A percentile compares a stretch with the other conserved stretches of the same genome.
Evolutionary conservation across 495 filamentous ascomycete species (phyloP).

Genomic region (Sphaerosporella brunnea): DNA sequence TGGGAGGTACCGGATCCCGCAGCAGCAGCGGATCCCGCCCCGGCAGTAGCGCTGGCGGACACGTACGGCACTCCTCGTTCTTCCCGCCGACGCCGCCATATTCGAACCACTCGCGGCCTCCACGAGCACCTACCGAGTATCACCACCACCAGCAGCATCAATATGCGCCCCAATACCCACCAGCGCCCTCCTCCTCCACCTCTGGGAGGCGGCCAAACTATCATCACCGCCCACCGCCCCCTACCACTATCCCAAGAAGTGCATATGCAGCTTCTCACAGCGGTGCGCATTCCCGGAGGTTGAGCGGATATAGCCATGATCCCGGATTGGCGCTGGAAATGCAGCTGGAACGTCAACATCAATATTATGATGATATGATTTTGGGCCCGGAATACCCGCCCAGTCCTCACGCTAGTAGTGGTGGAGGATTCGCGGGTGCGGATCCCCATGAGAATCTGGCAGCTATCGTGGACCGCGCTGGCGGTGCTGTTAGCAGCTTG

Average conservation of each 20-base stretch:
- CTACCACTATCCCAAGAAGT: no score
- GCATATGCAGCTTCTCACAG: no score
- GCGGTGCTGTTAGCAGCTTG: conserved; percentile 19
- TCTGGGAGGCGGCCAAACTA: background rate
- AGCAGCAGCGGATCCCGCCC: background rate
- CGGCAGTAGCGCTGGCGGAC: background rate
- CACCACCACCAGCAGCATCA: background rate
- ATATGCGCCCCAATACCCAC: background rate
- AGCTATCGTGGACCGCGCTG: conserved; percentile 20
- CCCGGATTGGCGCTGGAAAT: no score
- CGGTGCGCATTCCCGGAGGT: no score
- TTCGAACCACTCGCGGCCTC: conserved; percentile 14
- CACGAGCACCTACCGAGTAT: conserved; percentile 1
- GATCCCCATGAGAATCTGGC: conserved; percentile 22
- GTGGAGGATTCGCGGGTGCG: background rate
- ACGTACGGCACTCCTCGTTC: background rate
- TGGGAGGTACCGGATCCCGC: no score
- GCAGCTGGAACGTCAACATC: no score
- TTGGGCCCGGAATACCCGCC: no score
- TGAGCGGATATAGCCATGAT: no score
- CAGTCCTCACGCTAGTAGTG: no score
- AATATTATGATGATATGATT: no score
- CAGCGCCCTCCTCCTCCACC: background rate
- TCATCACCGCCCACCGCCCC: no score
- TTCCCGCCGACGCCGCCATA: conserved; percentile 14